Conservation (phyloP, 176 grass and related monocot species). For the Ensete ventricosum region DNA sequence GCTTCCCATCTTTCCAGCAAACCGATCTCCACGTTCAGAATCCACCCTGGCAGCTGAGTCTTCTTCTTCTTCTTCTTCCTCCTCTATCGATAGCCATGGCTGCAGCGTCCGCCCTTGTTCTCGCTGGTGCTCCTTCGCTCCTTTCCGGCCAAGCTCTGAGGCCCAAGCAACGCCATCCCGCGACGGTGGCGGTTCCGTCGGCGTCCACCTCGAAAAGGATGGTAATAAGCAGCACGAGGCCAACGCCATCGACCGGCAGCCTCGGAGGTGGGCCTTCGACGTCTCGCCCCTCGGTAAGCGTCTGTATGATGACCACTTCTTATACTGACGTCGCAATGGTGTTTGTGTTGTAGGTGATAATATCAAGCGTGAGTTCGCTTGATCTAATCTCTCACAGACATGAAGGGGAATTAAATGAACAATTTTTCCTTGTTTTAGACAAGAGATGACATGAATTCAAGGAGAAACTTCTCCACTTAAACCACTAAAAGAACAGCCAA, state of each 20-base stretch:
- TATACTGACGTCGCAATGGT: too few species aligned
- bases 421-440: too few species aligned
- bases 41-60: not conserved
- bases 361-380: too few species aligned
- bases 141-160: not conserved
- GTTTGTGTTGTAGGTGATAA: too few species aligned
- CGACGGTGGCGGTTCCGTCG: not conserved
- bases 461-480: too few species aligned
- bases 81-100: not conserved
- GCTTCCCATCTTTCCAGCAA: too few species aligned
- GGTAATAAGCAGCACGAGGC: constrained; percentile 19
- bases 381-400: too few species aligned
- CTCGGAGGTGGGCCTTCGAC: constrained; percentile 29
- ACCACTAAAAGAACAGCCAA: too few species aligned
- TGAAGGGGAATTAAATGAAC: too few species aligned
- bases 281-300: constrained; percentile 52
- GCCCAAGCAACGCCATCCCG: not conserved
- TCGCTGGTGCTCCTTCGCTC: not conserved
- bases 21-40: not conserved
- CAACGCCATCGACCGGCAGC: constrained; percentile 29
- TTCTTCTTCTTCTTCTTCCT: not conserved
- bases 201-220: constrained; percentile 37
- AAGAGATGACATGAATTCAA: too few species aligned
- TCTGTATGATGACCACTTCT: too few species aligned
- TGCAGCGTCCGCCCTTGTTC: not conserved